Percentiles rank a stretch among this genome's conserved stretches.
These are phyloP conservation scores for Penicillium paradoxum DNA, from an alignment of 495 filamentous ascomycete species.

Conservation along the genomic window DNA sequence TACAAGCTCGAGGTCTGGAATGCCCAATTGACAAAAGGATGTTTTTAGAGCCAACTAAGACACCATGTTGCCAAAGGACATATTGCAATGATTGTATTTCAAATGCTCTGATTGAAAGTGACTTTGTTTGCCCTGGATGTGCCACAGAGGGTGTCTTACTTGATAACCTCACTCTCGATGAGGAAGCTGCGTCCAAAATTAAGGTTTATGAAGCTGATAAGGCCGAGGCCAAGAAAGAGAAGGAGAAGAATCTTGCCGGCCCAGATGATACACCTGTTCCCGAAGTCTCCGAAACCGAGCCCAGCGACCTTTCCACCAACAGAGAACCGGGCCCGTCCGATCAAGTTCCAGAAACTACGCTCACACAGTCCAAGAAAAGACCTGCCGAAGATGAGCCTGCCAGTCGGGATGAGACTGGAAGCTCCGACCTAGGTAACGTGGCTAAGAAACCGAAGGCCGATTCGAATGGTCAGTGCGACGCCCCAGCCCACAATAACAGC, in stretches of 20 bases:
- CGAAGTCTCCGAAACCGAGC: conserved; percentile 22
- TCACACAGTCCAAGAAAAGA: conserved; percentile 62
- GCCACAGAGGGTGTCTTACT: conserved; percentile 83
- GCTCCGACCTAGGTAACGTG: conserved; percentile 15
- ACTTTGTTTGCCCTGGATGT: conserved; percentile 92
- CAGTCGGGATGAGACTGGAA: conserved; percentile 7
- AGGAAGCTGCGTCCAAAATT: conserved; percentile 69
- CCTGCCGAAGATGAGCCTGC: conserved; percentile 68
- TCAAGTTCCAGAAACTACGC: conserved; percentile 23
- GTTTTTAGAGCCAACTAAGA: conserved; percentile 97
- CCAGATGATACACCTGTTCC: conserved; percentile 26
- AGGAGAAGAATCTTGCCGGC: conserved; percentile 48
- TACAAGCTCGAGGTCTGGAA: conserved; percentile 81
- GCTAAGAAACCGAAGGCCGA: conserved; percentile 35
- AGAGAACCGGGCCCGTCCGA: conserved; percentile 35
- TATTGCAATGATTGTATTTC: conserved; percentile 99
- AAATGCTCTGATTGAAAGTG: conserved; percentile 93
- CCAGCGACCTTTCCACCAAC: conserved; percentile 7
- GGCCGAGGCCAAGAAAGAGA: conserved; percentile 53
- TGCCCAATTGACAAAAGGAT: conserved; percentile 94
- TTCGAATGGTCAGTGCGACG: conserved; percentile 16
- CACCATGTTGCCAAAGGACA: conserved; percentile 93
- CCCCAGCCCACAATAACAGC: not conserved
- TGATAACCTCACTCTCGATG: conserved; percentile 81
- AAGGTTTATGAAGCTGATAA: conserved; percentile 73